phyloP scores from a whole-genome alignment of 768 basidiomycete species.

The Phylloporus sp. region DNA sequence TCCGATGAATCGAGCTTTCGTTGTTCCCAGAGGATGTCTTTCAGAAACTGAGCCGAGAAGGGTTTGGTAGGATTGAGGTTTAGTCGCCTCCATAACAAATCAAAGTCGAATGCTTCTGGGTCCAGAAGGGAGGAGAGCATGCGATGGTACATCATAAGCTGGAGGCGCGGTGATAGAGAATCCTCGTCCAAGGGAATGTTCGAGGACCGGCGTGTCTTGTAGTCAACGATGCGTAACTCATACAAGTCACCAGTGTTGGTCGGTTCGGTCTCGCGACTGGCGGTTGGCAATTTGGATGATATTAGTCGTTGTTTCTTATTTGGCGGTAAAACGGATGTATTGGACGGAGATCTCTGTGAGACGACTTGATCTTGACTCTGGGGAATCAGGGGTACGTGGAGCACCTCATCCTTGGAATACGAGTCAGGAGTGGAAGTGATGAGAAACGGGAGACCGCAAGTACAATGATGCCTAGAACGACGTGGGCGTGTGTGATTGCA shows the following conservation, averaged over 20 bases:
- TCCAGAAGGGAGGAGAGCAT: conserved; percentile 53
- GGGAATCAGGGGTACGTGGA: conserved; percentile 13
- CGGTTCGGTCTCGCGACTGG: neutral
- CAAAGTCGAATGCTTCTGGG: conserved; percentile 45
- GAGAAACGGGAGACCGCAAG: conserved; percentile 9
- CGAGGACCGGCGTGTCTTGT: conserved; percentile 56
- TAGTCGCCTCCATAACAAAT: conserved; percentile 46
- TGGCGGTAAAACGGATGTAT: conserved; percentile 20
- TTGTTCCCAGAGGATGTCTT: conserved; percentile 19
- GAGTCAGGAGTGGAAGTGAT: neutral
- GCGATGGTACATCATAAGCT: conserved; percentile 74
- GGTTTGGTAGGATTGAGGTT: conserved; percentile 37
- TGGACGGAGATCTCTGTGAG: conserved; percentile 12
- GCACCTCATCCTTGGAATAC: conserved; percentile 50
- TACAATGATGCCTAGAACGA: conserved; percentile 75
- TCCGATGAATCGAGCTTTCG: conserved; percentile 18
- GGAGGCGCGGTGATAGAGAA: conserved; percentile 53
- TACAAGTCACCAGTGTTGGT: conserved; percentile 4
- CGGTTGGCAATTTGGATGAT: conserved; percentile 1
- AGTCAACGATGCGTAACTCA: conserved; percentile 52
- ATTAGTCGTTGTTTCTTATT: conserved; percentile 26
- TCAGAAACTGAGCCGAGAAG: conserved; percentile 50
- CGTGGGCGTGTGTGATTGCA: conserved; percentile 58
- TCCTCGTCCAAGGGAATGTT: conserved; percentile 56
- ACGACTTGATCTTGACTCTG: neutral